Evolutionary conservation across 257 asterid genomes (phyloP), one percentile per base, ranked within the genome.

Genomic region (Scutellaria galericulata): DNA sequence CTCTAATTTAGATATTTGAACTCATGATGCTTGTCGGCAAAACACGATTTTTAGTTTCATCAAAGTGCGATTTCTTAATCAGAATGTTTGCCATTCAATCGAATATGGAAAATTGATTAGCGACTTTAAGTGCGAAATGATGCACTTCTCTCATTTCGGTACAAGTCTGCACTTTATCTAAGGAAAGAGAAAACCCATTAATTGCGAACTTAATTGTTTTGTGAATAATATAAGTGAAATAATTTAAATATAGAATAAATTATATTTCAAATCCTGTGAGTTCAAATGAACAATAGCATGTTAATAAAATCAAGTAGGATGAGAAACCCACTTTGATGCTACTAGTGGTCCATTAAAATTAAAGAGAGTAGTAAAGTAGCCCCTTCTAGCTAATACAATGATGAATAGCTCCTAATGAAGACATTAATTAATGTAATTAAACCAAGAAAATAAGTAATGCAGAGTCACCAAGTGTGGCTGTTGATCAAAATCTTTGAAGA

Each of bases 331-430:
- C 59, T 46, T 64, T 52, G 73, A 71, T 77, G 80, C 68, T 81
- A 40, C 44, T 9, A 22, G 81, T 80, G 94, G 85, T 68, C 88
- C 86, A 55, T 56, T 46, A 39, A 57, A 80, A 79, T 48, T 37
- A 39, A 7, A 61, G 22, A 52, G 27, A 64, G 79, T 75, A 44
- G 45, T 71, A 66, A 78, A 82, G 81, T 72, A 70, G 70, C 68
- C 51, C 75, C 70, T 35, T 80, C 64, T 39, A 70, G 80, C 84
- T 71, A 71, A 79, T 58, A 52, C 85, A 86, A 84, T 84, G 78
- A 88, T 88, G 86, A 75, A 72, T 46, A 1, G 63, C 5, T 59
- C 61, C 13, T 64, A 54, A 64, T 42, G 40, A 45, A 20, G 59
- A 35, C 58, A 72, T 59, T 71, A 39, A 27, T 24, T 7, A 41